Evolutionary conservation across 306 rosid species (phyloP).

Genomic region (Comarum palustre): DNA sequence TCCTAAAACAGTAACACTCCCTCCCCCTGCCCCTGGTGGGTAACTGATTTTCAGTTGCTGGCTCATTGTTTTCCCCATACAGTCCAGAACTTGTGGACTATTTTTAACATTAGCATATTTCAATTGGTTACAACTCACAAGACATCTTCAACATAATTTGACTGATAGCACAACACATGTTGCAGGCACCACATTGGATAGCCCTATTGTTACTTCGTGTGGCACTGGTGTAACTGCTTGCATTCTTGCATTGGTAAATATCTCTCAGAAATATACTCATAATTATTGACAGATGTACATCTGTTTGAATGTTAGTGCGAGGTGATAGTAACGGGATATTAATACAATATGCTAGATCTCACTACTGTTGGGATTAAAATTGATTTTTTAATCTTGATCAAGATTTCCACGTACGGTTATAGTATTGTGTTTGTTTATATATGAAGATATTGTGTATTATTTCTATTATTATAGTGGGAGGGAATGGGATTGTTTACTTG

Average conservation of each 20-base stretch:
- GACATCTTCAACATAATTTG: background rate
- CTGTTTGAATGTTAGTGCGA: background rate
- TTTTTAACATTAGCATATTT: background rate
- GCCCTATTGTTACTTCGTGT: slow-evolving; percentile 69
- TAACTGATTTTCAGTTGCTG: background rate
- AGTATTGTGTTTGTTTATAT: background rate
- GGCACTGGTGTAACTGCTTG: slow-evolving; percentile 97
- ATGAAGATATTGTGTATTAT: background rate
- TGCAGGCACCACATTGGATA: slow-evolving; percentile 81
- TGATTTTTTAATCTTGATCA: background rate
- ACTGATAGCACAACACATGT: background rate
- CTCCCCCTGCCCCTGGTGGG: background rate
- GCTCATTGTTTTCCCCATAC: background rate
- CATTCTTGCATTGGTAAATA: slow-evolving; percentile 76
- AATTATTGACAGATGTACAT: background rate
- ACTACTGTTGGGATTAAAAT: background rate
- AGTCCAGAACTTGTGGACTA: background rate
- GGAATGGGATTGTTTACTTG: background rate
- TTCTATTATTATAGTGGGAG: background rate
- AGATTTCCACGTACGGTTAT: background rate
- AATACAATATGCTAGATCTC: background rate
- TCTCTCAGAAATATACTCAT: background rate
- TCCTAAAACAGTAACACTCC: background rate
- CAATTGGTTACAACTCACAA: slow-evolving; percentile 7
- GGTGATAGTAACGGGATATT: background rate